Base-by-base conservation (phyloP, 2,329 filamentous ascomycete genomes). In the Fusarium sp. region DNA sequence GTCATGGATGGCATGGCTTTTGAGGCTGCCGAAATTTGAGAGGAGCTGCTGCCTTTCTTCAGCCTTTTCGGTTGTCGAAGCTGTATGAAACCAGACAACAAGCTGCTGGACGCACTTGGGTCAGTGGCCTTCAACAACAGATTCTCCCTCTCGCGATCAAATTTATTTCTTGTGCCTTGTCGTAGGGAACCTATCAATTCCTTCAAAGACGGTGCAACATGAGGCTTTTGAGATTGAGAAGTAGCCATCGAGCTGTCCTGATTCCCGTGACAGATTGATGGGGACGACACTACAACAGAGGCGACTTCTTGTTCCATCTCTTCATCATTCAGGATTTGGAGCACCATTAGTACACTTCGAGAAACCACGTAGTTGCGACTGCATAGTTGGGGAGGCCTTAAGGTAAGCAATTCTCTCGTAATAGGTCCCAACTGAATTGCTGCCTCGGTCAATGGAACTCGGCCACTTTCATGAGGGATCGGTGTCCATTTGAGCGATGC, bases 81-180 rank as follows among this genome's bases (percentile, higher is more conserved):
- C 15, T 81, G 68, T 61, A 83, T 78, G 35, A 82, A 83, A 18
- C 69, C 75, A 3, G 71, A 72, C 5, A 83, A 60, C 5, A 83
- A 69, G 30, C 64, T 79, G 9, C 73, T 73, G 4, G 80, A 79
- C 4, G 77, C 74, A 30, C 71, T 72, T 12, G 69, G 38, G 25
- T 79, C 75, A 18, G 47, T 57, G 5, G 64, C 62, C 10, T 46
- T 35, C 4, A 76, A 69, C 10, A 80, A 60, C 2, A 77, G 32
- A 25, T 15, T 38, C 6, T 38, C 21, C 13, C 32, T 19, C 13
- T 60, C 43, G 6, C 47, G 35, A 9, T 12, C 32, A 23, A 21
- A 6, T n/a, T 62, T 78, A 7, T 60, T 58, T 42, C 56, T 64
- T 12, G 35, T 37, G 8, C 15, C 5, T 9, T 53, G 54, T 23